phyloP scores from a whole-genome alignment of 2,329 filamentous ascomycete genomes.

The Penicillium corylophilum region DNA sequence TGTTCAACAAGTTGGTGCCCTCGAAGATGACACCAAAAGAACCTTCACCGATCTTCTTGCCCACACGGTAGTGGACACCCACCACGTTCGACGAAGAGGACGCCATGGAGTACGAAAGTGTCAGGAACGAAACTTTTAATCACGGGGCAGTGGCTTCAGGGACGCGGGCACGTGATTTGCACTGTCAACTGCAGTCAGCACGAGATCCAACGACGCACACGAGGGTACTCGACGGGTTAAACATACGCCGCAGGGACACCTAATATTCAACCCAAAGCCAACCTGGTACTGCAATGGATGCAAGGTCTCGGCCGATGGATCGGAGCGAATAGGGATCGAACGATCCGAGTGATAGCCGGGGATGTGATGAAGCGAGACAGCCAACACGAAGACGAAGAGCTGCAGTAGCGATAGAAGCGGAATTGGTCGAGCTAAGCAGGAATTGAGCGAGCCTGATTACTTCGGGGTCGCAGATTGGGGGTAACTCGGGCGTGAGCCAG shows the following conservation, averaged over 20 bases:
- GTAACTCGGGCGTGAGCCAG: slow-evolving; percentile 1
- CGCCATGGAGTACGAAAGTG: slow-evolving; percentile 57
- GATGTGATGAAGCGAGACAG: neutral
- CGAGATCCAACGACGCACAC: neutral
- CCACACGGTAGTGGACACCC: slow-evolving; percentile 96
- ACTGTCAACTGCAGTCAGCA: slow-evolving; percentile 21
- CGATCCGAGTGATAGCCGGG: neutral
- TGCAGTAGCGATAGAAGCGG: neutral
- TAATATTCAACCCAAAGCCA: slow-evolving; percentile 4
- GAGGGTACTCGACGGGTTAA: neutral
- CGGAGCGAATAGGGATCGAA: slow-evolving; percentile 7
- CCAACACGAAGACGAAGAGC: neutral
- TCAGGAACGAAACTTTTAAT: slow-evolving; percentile 17
- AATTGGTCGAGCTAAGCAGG: slow-evolving; percentile 11
- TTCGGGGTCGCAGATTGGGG: slow-evolving; percentile 1
- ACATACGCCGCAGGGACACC: slow-evolving; percentile 9
- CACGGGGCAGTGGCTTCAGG: slow-evolving; percentile 19
- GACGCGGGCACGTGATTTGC: slow-evolving; percentile 21
- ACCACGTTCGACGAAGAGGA: slow-evolving; percentile 95
- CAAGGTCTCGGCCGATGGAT: slow-evolving; percentile 9
- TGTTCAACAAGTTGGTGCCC: slow-evolving; percentile 97
- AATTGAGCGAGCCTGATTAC: slow-evolving; percentile 10
- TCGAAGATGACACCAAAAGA: slow-evolving; percentile 99
- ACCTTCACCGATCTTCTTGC: slow-evolving; percentile 99
- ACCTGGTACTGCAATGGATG: slow-evolving; percentile 9